Conservation (phyloP, 768 basidiomycete genomes). For the Mycena rebaudengoi region DNA sequence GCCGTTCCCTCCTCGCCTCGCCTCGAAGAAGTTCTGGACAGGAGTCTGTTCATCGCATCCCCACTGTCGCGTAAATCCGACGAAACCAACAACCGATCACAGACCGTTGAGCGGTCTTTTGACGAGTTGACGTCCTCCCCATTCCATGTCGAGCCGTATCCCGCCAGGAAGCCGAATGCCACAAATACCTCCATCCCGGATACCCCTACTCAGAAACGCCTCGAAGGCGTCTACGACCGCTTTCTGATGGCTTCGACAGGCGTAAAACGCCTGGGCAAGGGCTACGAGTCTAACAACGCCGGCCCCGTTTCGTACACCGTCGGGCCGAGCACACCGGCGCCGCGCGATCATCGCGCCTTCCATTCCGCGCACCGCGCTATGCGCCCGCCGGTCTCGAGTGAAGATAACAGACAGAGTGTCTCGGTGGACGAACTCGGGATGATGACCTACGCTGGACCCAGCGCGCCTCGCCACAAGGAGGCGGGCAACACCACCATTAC, state of each 20-base stretch:
- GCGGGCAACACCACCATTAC: slow-evolving; percentile 57
- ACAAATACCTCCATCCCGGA: slow-evolving; percentile 50
- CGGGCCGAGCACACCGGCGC: slow-evolving; percentile 32
- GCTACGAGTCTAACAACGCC: slow-evolving; percentile 78
- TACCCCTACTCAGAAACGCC: slow-evolving; percentile 64
- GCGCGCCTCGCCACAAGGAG: slow-evolving; percentile 49
- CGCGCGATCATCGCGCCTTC: slow-evolving; percentile 55
- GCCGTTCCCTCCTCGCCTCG: no score
- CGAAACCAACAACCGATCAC: slow-evolving; percentile 37
- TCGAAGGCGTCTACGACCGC: slow-evolving; percentile 83
- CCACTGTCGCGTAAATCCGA: slow-evolving; percentile 52
- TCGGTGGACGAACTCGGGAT: slow-evolving; percentile 76
- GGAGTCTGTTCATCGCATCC: slow-evolving; percentile 71
- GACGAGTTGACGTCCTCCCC: slow-evolving; percentile 72
- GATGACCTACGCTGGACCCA: slow-evolving; percentile 47
- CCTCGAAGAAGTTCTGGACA: slow-evolving; percentile 74
- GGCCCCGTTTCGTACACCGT: slow-evolving; percentile 51
- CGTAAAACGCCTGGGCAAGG: slow-evolving; percentile 81
- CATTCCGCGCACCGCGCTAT: slow-evolving; percentile 60
- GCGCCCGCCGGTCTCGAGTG: slow-evolving; percentile 79
- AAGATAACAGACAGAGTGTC: slow-evolving; percentile 50
- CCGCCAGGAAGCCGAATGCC: slow-evolving; percentile 52
- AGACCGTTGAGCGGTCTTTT: slow-evolving; percentile 43
- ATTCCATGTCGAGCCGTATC: slow-evolving; percentile 71
- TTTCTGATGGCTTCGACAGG: slow-evolving; percentile 85